Evolutionary conservation across 2,329 filamentous ascomycete genomes (phyloP).

Genomic region (Penicillium sp.): DNA sequence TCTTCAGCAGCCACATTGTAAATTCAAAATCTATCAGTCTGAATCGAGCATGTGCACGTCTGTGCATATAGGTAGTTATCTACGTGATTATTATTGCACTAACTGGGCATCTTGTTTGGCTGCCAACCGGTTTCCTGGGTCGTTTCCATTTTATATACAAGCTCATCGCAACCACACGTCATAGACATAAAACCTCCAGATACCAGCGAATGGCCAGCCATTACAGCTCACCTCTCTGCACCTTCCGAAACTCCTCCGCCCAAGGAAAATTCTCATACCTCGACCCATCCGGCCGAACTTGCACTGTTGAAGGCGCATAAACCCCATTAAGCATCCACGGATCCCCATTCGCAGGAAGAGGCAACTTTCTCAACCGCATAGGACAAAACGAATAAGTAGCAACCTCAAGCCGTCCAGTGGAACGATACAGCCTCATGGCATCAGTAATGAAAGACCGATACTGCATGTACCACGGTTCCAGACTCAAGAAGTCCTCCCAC

Average conservation of each 20-base stretch:
- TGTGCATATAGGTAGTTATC: too few species aligned
- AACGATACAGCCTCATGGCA: conserved; percentile 11
- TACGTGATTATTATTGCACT: too few species aligned
- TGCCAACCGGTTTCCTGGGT: too few species aligned
- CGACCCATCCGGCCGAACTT: conserved; percentile 5
- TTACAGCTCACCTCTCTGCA: neutral
- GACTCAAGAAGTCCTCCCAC: conserved; percentile 11
- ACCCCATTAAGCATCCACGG: conserved; percentile 17
- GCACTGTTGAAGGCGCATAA: conserved; percentile 12
- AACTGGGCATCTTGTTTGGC: too few species aligned
- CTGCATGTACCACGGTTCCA: conserved; percentile 11
- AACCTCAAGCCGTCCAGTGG: conserved; percentile 10
- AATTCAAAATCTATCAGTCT: neutral
- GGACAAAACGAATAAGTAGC: conserved; percentile 15
- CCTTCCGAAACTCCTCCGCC: conserved; percentile 5
- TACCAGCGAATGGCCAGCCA: neutral
- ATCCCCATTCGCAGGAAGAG: conserved; percentile 6
- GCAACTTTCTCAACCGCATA: conserved; percentile 10
- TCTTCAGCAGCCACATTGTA: neutral
- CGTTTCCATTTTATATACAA: too few species aligned
- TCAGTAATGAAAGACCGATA: conserved; percentile 4
- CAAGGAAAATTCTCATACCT: conserved; percentile 14
- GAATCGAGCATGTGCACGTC: too few species aligned
- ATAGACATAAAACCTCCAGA: too few species aligned
- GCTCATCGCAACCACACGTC: too few species aligned